Conservation (phyloP, 108 stramenopile species). For the Chaetoceros tenuissimus region DNA sequence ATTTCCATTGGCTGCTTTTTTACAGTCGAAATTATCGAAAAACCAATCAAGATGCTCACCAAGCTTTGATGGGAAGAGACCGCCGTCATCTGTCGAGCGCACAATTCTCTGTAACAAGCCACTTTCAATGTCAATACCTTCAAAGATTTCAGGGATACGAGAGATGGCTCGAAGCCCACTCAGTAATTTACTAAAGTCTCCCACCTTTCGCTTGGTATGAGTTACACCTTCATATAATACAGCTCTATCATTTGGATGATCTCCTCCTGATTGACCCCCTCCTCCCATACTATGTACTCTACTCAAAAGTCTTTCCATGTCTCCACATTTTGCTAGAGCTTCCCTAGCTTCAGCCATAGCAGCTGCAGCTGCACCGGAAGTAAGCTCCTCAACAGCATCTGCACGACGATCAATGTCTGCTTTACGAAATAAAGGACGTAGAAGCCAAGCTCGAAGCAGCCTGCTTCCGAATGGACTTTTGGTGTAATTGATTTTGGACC, state of each 20-base stretch:
- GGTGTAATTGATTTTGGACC: slow-evolving; percentile 86
- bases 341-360: slow-evolving; percentile 62
- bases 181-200: slow-evolving; percentile 74
- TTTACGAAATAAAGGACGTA: slow-evolving; percentile 83
- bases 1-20: slow-evolving; percentile 69
- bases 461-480: slow-evolving; percentile 90
- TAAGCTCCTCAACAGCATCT: slow-evolving; percentile 91
- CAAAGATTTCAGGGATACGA: slow-evolving; percentile 74
- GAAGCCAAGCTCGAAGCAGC: slow-evolving; percentile 91
- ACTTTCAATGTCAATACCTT: slow-evolving; percentile 49
- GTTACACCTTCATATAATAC: slow-evolving; percentile 88
- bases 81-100: slow-evolving; percentile 55
- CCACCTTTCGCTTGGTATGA: slow-evolving; percentile 92
- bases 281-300: slow-evolving; percentile 90
- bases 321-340: slow-evolving; percentile 71
- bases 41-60: slow-evolving; percentile 78
- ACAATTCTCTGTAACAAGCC: slow-evolving; percentile 70
- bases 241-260: slow-evolving; percentile 92
- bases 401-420: slow-evolving; percentile 86
- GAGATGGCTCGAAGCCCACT: slow-evolving; percentile 57
- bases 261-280: slow-evolving; percentile 7
- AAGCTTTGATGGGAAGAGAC: slow-evolving; percentile 81
- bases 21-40: slow-evolving; percentile 88
- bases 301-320: slow-evolving; percentile 90
- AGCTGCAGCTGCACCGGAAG: slow-evolving; percentile 47